A percentile compares a stretch with the other conserved stretches of the same genome.
Conservation (phyloP, 768 basidiomycete genomes). For the Podaxis mareebaensis region DNA sequence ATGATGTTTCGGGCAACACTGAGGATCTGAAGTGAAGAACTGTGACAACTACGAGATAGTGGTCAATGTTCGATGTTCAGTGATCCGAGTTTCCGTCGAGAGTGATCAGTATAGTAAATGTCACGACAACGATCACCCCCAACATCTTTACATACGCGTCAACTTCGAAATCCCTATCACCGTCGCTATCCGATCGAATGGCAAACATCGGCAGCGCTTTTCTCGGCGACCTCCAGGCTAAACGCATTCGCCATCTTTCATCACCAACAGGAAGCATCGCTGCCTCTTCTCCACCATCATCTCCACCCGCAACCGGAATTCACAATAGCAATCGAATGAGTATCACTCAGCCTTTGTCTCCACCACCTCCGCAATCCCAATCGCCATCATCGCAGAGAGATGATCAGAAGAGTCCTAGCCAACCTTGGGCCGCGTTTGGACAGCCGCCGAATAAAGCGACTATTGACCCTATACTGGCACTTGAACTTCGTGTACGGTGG, state of each 20-base stretch:
- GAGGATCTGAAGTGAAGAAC: no score
- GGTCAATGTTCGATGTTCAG: no score
- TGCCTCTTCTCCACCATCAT: conserved; percentile 40
- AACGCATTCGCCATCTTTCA: conserved; percentile 62
- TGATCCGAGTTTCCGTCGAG: no score
- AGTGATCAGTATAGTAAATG: background rate
- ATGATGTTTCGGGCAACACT: no score
- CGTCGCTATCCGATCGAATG: conserved; percentile 30
- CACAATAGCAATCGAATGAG: conserved; percentile 6
- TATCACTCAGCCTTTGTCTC: conserved; percentile 14
- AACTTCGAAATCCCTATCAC: background rate
- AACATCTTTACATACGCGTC: background rate
- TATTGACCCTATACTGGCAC: conserved; percentile 66
- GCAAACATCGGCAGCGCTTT: conserved; percentile 75
- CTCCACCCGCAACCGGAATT: conserved; percentile 35
- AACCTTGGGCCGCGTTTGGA: conserved; percentile 14
- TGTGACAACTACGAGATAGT: no score
- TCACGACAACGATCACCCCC: background rate
- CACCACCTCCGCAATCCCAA: conserved; percentile 19
- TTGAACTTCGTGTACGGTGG: conserved; percentile 78
- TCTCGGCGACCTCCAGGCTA: conserved; percentile 62
- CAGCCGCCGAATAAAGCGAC: conserved; percentile 23
- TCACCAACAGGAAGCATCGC: conserved; percentile 43
- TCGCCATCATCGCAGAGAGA: background rate
- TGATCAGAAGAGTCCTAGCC: background rate